A percentile compares a stretch with the other conserved stretches of the same genome.
These are phyloP conservation scores for Stachybotrys echinatus DNA, from an alignment of 2,329 filamentous ascomycete species.

Conservation along the genomic window DNA sequence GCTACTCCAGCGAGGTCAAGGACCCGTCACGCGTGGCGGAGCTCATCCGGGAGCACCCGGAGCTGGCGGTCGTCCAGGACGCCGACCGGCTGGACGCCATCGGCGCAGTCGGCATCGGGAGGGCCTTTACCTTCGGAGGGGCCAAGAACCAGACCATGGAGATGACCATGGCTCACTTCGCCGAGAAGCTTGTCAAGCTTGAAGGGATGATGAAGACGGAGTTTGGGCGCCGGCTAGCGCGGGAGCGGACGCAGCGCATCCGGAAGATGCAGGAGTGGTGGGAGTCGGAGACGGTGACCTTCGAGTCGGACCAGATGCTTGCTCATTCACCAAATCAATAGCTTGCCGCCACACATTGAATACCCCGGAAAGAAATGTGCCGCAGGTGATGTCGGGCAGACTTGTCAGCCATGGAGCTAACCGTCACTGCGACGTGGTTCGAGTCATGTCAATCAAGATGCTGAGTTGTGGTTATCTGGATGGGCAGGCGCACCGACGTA, in stretches of 20 bases:
- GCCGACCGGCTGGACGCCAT: constrained; percentile 90
- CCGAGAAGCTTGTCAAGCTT: constrained; percentile 66
- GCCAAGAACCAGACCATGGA: constrained; percentile 55
- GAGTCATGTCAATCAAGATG: too few species aligned
- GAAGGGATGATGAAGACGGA: constrained; percentile 61
- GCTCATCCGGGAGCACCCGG: constrained; percentile 59
- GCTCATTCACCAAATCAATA: too few species aligned
- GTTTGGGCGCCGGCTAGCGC: constrained; percentile 47
- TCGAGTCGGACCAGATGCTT: constrained; percentile 3
- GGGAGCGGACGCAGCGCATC: constrained; percentile 47
- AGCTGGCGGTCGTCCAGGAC: constrained; percentile 75
- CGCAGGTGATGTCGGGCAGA: too few species aligned
- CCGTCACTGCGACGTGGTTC: too few species aligned
- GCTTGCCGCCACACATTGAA: too few species aligned
- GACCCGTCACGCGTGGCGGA: constrained; percentile 54
- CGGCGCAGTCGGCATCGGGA: constrained; percentile 76
- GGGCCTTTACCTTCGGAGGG: constrained; percentile 61
- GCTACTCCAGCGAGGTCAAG: constrained; percentile 68
- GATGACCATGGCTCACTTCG: constrained; percentile 68
- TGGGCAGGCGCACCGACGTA: too few species aligned
- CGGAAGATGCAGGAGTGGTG: constrained; percentile 52
- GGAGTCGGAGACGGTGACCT: constrained; percentile 40
- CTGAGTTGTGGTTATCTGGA: too few species aligned
- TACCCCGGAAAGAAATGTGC: too few species aligned
- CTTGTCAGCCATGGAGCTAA: too few species aligned